Evolutionary conservation across 148 eudicot species (phyloP), one percentile per base, ranked within the genome.

Genomic region (Simmondsia chinensis): DNA sequence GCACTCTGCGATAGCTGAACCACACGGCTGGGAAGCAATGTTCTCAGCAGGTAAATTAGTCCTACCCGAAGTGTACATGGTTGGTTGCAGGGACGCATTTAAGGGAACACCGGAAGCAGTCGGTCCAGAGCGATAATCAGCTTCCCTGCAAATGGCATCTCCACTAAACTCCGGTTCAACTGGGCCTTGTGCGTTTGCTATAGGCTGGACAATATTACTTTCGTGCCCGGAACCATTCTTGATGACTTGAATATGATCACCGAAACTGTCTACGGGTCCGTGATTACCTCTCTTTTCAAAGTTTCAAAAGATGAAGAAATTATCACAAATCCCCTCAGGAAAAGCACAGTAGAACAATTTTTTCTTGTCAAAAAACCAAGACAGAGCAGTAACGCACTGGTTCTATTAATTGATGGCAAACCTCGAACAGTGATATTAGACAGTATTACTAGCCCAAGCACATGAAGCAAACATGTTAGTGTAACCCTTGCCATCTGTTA

Each of bases 251-350:
- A 73, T 46, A 50, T 58, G 95, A 69, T 68, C 80, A 26, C 60
- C 31, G 63, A 63, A 74, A 52, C 68, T 76, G 63, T 79, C 95
- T 32, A 53, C 68, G 21, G 75, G 63, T 20, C 68, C 83, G 50
- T 60, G 64, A 64, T 54, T 82, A 43, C 61, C 68, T 76, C 76
- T 76, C 97, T 89, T 77, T 54, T 59, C 14, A 29, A 55, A 20
- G 43, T 36, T 10, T n/a, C 16, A 56, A 37, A 30, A 47, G 15
- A 18, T 40, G 34, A 11, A n/a, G n/a, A 56, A 23, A 13, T 4
- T 14, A 45, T 46, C 15, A 20, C 3, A 8, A 39, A 42, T 34
- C 9, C 16, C 32, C 8, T 11, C 20, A 7, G 11, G 17, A 33
- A 15, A 45, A 20, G 13, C 18, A 52, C 17, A 30, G 2, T n/a